Percentiles rank a stretch among this genome's conserved stretches.
phyloP scores from a whole-genome alignment of 495 filamentous ascomycete genomes.

The Talaromyces stipitatus region DNA sequence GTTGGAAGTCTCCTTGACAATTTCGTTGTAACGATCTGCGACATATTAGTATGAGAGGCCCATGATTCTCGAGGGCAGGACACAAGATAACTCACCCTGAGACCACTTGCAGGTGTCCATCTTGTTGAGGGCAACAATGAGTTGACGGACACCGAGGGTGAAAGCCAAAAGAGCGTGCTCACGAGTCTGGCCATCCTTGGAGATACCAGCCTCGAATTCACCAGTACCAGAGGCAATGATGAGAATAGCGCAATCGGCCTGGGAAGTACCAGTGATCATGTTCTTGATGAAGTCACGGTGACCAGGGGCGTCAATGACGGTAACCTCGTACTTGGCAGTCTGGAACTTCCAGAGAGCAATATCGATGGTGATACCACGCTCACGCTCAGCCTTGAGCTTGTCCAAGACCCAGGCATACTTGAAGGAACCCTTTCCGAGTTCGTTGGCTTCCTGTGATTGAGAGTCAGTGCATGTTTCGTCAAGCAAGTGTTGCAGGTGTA shows the following conservation, averaged over 20 bases:
- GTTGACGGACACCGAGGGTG: constrained; percentile 99
- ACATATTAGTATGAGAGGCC: neutral
- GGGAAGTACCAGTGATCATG: constrained; percentile 99
- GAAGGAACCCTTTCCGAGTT: constrained; percentile 99
- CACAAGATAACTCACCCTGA: constrained; percentile 39
- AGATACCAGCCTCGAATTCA: constrained; percentile 99
- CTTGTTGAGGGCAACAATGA: constrained; percentile 99
- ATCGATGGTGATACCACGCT: constrained; percentile 99
- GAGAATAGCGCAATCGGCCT: constrained; percentile 99
- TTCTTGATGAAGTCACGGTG: constrained; percentile 99
- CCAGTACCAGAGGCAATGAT: constrained; percentile 99
- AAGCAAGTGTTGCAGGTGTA: neutral
- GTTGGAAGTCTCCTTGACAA: constrained; percentile 99
- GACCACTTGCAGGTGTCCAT: constrained; percentile 99
- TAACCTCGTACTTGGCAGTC: constrained; percentile 97
- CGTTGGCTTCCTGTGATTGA: constrained; percentile 77
- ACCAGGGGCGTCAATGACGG: constrained; percentile 98
- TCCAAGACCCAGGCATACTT: constrained; percentile 99
- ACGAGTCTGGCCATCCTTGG: constrained; percentile 99
- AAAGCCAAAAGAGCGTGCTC: constrained; percentile 99
- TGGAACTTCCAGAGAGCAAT: constrained; percentile 99
- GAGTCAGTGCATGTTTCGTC: constrained; percentile 23
- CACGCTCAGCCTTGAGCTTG: constrained; percentile 99
- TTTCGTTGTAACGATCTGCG: constrained; percentile 79
- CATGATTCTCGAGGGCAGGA: neutral